Evolutionary conservation across 441 rosid species (phyloP).

Genomic region (Aquilaria agallochum): DNA sequence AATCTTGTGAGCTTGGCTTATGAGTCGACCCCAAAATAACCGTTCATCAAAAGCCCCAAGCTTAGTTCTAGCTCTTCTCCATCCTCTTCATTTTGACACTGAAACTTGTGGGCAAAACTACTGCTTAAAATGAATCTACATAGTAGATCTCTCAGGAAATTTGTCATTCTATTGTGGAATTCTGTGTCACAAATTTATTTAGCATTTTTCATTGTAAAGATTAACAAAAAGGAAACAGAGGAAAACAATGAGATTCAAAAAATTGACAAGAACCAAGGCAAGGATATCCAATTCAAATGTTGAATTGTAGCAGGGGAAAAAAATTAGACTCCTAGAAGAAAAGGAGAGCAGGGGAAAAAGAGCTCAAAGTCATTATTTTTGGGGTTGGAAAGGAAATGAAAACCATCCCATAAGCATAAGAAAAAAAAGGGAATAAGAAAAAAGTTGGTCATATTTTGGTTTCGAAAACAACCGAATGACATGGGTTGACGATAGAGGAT

Average conservation of each 20-base stretch:
- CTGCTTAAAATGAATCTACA: slow-evolving; percentile 30
- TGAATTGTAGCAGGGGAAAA: slow-evolving; percentile 5
- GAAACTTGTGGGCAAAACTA: slow-evolving; percentile 18
- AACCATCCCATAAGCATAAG: not conserved
- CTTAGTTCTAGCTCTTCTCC: slow-evolving; percentile 61
- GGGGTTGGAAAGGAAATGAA: slow-evolving; percentile 4
- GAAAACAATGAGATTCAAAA: not conserved
- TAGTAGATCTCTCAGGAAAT: slow-evolving; percentile 34
- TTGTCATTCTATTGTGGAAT: slow-evolving; percentile 18
- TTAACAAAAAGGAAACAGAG: not conserved
- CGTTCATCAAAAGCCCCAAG: slow-evolving; percentile 74
- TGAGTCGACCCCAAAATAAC: slow-evolving; percentile 84
- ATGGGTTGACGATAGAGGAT: no score
- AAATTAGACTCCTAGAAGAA: slow-evolving; percentile 16
- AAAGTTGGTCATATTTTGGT: no score
- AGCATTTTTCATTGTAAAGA: slow-evolving; percentile 27
- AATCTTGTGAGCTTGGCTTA: slow-evolving; percentile 45
- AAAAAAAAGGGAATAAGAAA: not conserved
- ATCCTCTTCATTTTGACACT: slow-evolving; percentile 14
- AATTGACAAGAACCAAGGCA: slow-evolving; percentile 2
- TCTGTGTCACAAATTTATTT: slow-evolving; percentile 22
- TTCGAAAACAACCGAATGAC: not conserved
- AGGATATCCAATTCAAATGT: not conserved
- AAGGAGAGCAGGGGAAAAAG: not conserved
- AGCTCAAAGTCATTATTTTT: slow-evolving; percentile 24